Evolutionary conservation across 2,329 filamentous ascomycete species (phyloP).

Genomic region (Sarocladiaceae sp.): DNA sequence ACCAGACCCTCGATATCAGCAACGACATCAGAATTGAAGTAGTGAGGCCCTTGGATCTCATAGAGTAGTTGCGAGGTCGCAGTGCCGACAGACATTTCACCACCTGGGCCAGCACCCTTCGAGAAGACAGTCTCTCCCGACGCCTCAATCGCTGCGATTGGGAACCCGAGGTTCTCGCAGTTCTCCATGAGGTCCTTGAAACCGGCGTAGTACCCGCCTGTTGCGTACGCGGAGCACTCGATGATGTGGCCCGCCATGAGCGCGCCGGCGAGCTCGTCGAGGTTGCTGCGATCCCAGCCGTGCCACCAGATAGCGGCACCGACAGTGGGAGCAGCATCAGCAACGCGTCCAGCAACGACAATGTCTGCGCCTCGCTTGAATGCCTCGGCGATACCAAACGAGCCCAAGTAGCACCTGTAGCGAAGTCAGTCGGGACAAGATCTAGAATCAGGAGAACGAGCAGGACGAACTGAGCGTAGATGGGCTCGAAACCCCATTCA

Average conservation of each 20-base stretch:
- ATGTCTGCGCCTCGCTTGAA: conserved; percentile 36
- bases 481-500: conserved; percentile 20
- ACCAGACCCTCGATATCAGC: conserved; percentile 28
- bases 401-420: conserved; percentile 38
- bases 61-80: conserved; percentile 18
- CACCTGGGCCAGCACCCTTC: conserved; percentile 25
- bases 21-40: conserved; percentile 38
- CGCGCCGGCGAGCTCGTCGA: conserved; percentile 39
- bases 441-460: not conserved
- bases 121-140: conserved; percentile 26
- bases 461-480: conserved; percentile 16
- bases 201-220: conserved; percentile 47
- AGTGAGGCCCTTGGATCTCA: conserved; percentile 34
- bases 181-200: conserved; percentile 22
- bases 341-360: conserved; percentile 39
- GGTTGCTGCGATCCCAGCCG: conserved; percentile 38
- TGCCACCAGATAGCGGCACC: conserved; percentile 50
- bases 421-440: not conserved
- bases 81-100: conserved; percentile 22
- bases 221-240: conserved; percentile 46
- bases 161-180: conserved; percentile 22
- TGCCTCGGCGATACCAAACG: conserved; percentile 35
- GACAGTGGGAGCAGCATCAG: conserved; percentile 43
- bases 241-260: conserved; percentile 45
- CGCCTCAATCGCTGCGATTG: conserved; percentile 25